Conservation (phyloP, 2,329 filamentous ascomycete species). For the Lachnellula occidentalis region DNA sequence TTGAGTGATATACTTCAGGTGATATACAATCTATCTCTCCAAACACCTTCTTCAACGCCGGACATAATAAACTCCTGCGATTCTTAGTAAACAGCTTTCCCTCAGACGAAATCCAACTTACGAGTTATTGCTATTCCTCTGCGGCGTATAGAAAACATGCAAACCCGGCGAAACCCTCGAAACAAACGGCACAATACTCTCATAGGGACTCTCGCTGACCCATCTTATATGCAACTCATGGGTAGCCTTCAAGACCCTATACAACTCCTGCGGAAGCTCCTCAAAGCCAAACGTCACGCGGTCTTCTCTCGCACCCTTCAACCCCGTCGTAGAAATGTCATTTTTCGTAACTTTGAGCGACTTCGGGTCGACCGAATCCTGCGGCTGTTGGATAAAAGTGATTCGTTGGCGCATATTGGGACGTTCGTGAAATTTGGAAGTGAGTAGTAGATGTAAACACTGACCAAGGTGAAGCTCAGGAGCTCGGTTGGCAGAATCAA, state of each 20-base stretch:
- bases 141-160: conserved; percentile 71
- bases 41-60: conserved; percentile 52
- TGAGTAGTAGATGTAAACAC: background rate
- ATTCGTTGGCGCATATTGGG: conserved; percentile 67
- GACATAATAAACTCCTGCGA: conserved; percentile 48
- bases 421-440: background rate
- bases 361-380: conserved; percentile 58
- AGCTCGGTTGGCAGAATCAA: conserved; percentile 10
- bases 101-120: conserved; percentile 11
- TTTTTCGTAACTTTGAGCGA: conserved; percentile 52
- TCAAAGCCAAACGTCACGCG: conserved; percentile 66
- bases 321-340: conserved; percentile 49
- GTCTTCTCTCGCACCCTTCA: conserved; percentile 71
- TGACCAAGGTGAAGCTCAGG: conserved; percentile 3
- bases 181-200: conserved; percentile 61
- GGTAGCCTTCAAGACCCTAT: conserved; percentile 54
- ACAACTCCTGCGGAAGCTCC: conserved; percentile 67
- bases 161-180: conserved; percentile 75
- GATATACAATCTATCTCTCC: conserved; percentile 50
- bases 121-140: conserved; percentile 20
- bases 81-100: conserved; percentile 3
- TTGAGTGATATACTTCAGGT: conserved; percentile 36
- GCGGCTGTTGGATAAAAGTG: conserved; percentile 69
- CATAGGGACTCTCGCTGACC: conserved; percentile 55
- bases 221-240: conserved; percentile 76